Evolutionary conservation across 768 basidiomycete genomes (phyloP).

Genomic region (Serendipita indica): DNA sequence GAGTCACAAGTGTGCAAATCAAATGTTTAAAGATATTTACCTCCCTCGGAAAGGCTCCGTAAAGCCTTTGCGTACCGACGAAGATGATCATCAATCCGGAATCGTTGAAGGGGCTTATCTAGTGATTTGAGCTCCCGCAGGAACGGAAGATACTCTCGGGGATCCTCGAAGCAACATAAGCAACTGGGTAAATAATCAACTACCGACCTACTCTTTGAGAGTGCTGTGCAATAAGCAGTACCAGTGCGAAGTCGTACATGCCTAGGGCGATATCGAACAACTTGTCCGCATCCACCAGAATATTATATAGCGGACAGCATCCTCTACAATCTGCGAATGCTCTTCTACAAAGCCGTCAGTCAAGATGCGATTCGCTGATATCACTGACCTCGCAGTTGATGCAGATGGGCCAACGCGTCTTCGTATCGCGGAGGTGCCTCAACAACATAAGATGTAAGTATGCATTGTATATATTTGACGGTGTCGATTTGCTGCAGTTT

Average conservation of each 20-base stretch:
- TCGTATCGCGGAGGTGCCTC: slow-evolving; percentile 87
- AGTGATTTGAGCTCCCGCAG: slow-evolving; percentile 72
- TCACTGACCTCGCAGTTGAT: slow-evolving; percentile 55
- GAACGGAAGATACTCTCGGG: slow-evolving; percentile 95
- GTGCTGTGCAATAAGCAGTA: slow-evolving; percentile 90
- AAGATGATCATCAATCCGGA: slow-evolving; percentile 86
- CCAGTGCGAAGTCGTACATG: slow-evolving; percentile 96
- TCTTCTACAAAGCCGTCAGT: slow-evolving; percentile 25
- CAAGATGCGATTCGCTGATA: background rate
- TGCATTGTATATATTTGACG: slow-evolving; percentile 73
- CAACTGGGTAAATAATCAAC: background rate
- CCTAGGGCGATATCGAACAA: slow-evolving; percentile 92
- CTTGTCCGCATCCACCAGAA: slow-evolving; percentile 82
- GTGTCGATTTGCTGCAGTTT: slow-evolving; percentile 60
- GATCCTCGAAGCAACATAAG: slow-evolving; percentile 48
- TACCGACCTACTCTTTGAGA: slow-evolving; percentile 64
- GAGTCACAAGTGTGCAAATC: background rate
- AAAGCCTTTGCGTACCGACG: slow-evolving; percentile 63
- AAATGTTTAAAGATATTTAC: slow-evolving; percentile 24
- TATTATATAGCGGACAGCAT: slow-evolving; percentile 96
- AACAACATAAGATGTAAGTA: slow-evolving; percentile 85
- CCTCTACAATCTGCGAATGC: slow-evolving; percentile 70
- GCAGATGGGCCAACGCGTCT: slow-evolving; percentile 57
- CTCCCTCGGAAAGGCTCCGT: slow-evolving; percentile 55
- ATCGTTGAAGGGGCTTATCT: slow-evolving; percentile 70